phyloP scores from a whole-genome alignment of 768 basidiomycete genomes.

The Mycena crocata region DNA sequence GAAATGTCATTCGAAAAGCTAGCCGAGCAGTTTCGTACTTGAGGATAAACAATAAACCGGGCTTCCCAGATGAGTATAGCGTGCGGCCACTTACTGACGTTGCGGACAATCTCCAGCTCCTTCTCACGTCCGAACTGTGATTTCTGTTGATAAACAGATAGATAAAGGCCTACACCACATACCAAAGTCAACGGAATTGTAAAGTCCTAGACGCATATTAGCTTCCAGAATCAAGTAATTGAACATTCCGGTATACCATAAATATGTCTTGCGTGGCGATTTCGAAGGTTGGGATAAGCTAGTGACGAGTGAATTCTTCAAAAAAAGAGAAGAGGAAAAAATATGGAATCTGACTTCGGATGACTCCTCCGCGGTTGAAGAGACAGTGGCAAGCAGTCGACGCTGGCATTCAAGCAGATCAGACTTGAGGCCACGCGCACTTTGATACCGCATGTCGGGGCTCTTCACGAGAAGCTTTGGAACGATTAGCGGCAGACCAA shows the following conservation, averaged over 20 bases:
- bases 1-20: slow-evolving; percentile 70
- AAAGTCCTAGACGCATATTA: slow-evolving; percentile 61
- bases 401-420: slow-evolving; percentile 79
- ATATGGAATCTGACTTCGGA: slow-evolving; percentile 56
- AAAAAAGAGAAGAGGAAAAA: slow-evolving; percentile 24
- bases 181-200: slow-evolving; percentile 77
- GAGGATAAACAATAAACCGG: slow-evolving; percentile 36
- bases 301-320: not conserved
- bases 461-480: slow-evolving; percentile 72
- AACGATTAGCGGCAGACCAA: slow-evolving; percentile 19
- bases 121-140: slow-evolving; percentile 71
- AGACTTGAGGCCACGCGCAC: slow-evolving; percentile 73
- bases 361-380: slow-evolving; percentile 66
- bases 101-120: slow-evolving; percentile 75
- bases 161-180: slow-evolving; percentile 33
- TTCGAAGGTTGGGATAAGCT: slow-evolving; percentile 78
- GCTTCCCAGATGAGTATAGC: not conserved
- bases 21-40: slow-evolving; percentile 61
- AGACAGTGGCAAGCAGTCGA: slow-evolving; percentile 68
- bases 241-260: slow-evolving; percentile 54
- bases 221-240: not conserved
- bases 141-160: slow-evolving; percentile 41
- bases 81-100: slow-evolving; percentile 62
- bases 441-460: slow-evolving; percentile 77
- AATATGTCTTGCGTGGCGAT: slow-evolving; percentile 75